These are phyloP conservation scores for Phialemoniopsis sp. DNA, from an alignment of 2,329 filamentous ascomycete species.

Conservation along the genomic window DNA sequence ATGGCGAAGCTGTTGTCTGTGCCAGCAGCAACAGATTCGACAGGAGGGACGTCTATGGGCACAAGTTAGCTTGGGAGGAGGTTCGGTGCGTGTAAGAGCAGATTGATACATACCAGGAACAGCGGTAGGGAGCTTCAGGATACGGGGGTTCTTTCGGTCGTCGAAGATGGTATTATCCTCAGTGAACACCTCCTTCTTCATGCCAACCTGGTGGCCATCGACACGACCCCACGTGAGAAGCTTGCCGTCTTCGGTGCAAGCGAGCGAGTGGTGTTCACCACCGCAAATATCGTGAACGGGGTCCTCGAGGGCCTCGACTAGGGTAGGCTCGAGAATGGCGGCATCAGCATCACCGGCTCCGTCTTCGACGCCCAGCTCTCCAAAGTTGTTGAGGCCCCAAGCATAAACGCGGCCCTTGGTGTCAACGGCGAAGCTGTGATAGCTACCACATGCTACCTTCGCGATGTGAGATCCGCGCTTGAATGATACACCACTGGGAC, in stretches of 20 bases:
- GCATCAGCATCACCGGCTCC: slow-evolving; percentile 65
- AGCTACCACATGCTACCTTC: slow-evolving; percentile 63
- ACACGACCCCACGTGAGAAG: slow-evolving; percentile 58
- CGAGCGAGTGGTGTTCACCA: slow-evolving; percentile 68
- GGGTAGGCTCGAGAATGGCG: slow-evolving; percentile 66
- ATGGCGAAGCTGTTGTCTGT: slow-evolving; percentile 73
- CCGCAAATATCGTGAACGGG: slow-evolving; percentile 67
- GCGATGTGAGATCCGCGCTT: slow-evolving; percentile 56
- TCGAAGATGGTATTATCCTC: slow-evolving; percentile 61
- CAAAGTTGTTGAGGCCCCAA: slow-evolving; percentile 87
- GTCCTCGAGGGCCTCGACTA: slow-evolving; percentile 60
- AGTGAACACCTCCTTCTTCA: slow-evolving; percentile 50
- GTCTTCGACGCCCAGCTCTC: slow-evolving; percentile 64
- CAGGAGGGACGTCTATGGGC: slow-evolving; percentile 43
- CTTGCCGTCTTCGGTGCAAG: slow-evolving; percentile 51
- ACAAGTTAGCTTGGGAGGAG: slow-evolving; percentile 6
- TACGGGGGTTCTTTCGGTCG: slow-evolving; percentile 61
- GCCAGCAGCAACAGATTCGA: slow-evolving; percentile 55
- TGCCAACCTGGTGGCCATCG: slow-evolving; percentile 50
- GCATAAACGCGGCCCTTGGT: slow-evolving; percentile 67
- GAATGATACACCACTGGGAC: slow-evolving; percentile 24
- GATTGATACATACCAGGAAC: slow-evolving; percentile 44
- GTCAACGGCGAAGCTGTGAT: slow-evolving; percentile 79
- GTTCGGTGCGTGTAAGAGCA: slow-evolving; percentile 2
- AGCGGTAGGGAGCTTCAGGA: slow-evolving; percentile 62